These are phyloP conservation scores for Phytophthora hybrid DNA, from an alignment of 352 stramenopile species.

Conservation along the genomic window DNA sequence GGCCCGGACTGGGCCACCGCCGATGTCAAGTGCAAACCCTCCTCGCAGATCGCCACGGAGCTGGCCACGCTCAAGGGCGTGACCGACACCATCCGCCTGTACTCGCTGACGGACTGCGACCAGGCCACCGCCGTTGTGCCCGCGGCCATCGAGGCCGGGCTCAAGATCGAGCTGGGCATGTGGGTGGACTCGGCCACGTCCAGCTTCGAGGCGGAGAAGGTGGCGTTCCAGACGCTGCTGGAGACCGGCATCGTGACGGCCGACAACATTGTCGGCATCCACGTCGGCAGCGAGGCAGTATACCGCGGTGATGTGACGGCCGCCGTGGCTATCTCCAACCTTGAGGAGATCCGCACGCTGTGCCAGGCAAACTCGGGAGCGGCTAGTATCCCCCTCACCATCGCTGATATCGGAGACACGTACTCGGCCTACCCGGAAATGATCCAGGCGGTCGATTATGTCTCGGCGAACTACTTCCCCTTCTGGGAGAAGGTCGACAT, in stretches of 20 bases:
- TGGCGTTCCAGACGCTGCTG: conserved; percentile 52
- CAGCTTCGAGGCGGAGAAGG: conserved; percentile 55
- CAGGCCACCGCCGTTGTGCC: conserved; percentile 50
- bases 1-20: conserved; percentile 59
- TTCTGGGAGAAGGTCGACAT: conserved; percentile 69
- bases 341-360: conserved; percentile 66
- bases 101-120: conserved; percentile 64
- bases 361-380: conserved; percentile 38
- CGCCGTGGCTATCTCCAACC: conserved; percentile 51
- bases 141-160: conserved; percentile 46
- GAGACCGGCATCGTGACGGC: conserved; percentile 46
- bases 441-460: conserved; percentile 66
- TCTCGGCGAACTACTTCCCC: conserved; percentile 71
- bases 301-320: conserved; percentile 67
- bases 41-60: conserved; percentile 55
- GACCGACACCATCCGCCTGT: conserved; percentile 61
- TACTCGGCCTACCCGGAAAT: conserved; percentile 62
- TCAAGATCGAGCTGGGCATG: conserved; percentile 64
- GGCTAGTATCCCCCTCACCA: conserved; percentile 58
- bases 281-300: conserved; percentile 77
- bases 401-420: conserved; percentile 69
- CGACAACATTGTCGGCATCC: conserved; percentile 59
- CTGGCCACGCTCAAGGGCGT: conserved; percentile 55
- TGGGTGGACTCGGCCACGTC: conserved; percentile 56
- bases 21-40: conserved; percentile 66